phyloP scores from a whole-genome alignment of 2,329 filamentous ascomycete species.

The Colletotrichum sp. region DNA sequence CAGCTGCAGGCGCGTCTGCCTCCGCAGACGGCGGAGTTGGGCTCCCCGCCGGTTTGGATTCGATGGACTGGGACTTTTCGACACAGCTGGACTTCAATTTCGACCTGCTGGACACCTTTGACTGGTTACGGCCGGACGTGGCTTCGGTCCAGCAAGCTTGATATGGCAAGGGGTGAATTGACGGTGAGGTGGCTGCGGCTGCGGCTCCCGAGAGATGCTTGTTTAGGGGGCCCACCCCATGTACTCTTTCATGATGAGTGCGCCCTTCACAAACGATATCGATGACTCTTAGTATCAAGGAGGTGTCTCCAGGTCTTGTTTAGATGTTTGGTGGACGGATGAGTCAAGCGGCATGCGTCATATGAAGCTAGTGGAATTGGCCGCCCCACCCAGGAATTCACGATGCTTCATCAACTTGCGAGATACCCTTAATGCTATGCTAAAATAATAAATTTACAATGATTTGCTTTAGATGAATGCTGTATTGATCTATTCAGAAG shows the following conservation, averaged over 20 bases:
- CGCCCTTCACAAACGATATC: not conserved
- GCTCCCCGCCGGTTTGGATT: constrained; percentile 6
- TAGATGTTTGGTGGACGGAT: not conserved
- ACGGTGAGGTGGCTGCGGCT: not conserved
- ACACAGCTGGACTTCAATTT: constrained; percentile 45
- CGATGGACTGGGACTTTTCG: constrained; percentile 39
- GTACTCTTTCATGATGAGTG: not conserved
- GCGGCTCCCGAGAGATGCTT: not conserved
- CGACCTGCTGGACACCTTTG: constrained; percentile 53
- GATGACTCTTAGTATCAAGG: not conserved
- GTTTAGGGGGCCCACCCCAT: not conserved
- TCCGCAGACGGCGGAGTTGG: constrained; percentile 11
- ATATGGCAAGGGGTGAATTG: not conserved
- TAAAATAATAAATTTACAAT: not conserved
- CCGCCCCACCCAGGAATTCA: not conserved
- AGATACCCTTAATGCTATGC: not conserved
- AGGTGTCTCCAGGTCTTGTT: not conserved
- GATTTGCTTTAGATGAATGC: not conserved
- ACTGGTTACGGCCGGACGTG: constrained; percentile 42
- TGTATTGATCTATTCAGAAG: not conserved
- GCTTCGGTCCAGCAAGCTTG: constrained; percentile 1
- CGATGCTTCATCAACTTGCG: not conserved
- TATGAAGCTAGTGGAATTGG: not conserved
- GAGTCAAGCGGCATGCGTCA: not conserved
- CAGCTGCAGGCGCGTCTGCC: constrained; percentile 7